Evolutionary conservation across 2,329 filamentous ascomycete genomes (phyloP), one percentile per base, ranked within the genome.

Genomic region (Fusarium sp.): DNA sequence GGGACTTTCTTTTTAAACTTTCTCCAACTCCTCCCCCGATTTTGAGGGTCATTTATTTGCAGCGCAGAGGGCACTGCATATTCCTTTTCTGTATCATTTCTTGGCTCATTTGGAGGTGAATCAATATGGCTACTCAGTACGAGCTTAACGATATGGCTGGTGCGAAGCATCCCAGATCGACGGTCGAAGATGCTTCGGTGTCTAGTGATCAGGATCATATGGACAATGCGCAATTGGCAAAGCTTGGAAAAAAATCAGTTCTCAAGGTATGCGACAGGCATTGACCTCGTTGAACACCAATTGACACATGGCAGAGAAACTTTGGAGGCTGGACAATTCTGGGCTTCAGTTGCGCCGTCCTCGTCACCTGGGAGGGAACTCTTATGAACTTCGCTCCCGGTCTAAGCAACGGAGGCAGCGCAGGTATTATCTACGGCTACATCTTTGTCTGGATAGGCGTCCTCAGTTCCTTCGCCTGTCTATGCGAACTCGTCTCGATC

Each of bases 361-460:
- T 77, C 7, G 68, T 77, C 12, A 77, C 75, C 26, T 77, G 75
- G 75, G 75, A 77, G 32, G 75, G 75, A 38, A 71, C 75, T 2
- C 65, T 77, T 2, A 71, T 77, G 74, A 71, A 74, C 59, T 76
- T 77, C 23, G 70, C 75, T 2, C 68, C 73, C 3, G 75, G 75
- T 20, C 60, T 76, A 20, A 62, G 60, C 6, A 77, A 77, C 20
- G 75, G 75, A 6, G 75, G 75, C 4, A 68, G 73, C 3, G 73
- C 64, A 3, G 85, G 86, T 7, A 77, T 86, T 10, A 75, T 87
- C 13, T 87, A 86, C 69, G 85, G 85, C 50, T 88, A 84, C 76
- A 80, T 88, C 35, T 83, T 87, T 49, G 83, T 85, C 20, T 87
- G 85, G 84, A 73, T 79, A 20, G 84, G 83, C 2, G 87, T 83